phyloP scores from a whole-genome alignment of 495 filamentous ascomycete genomes.

The Paragyromitra xinjiangensis region DNA sequence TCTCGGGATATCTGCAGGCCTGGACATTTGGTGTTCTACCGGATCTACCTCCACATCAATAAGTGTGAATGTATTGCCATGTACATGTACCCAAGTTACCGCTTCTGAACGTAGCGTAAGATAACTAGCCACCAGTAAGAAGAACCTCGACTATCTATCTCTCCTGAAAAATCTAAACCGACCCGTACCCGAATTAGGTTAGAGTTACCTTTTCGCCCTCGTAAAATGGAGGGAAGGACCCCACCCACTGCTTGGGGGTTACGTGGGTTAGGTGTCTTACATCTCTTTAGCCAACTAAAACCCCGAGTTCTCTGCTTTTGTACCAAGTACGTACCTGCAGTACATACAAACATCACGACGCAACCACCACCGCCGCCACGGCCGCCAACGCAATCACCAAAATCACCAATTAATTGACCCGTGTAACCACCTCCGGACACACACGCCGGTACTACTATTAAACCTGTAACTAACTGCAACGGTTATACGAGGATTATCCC shows the following conservation, averaged over 20 bases:
- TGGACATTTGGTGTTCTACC: constrained; percentile 24
- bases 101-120: neutral
- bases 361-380: constrained; percentile 9
- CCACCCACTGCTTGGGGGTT: neutral
- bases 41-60: constrained; percentile 40
- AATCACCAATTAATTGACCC: constrained; percentile 29
- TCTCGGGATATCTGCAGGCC: constrained; percentile 26
- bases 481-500: constrained; percentile 36
- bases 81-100: constrained; percentile 6
- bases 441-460: constrained; percentile 6
- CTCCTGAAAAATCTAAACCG: constrained; percentile 13
- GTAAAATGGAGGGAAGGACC: neutral
- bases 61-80: constrained; percentile 19
- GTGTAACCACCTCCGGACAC: constrained; percentile 28
- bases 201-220: neutral
- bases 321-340: constrained; percentile 43
- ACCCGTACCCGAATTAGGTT: neutral
- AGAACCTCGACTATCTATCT: constrained; percentile 15
- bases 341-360: constrained; percentile 15
- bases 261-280: constrained; percentile 32
- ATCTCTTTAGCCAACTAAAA: constrained; percentile 18
- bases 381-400: constrained; percentile 38
- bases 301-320: constrained; percentile 6
- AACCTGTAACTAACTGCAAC: constrained; percentile 4
- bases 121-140: constrained; percentile 20